Evolutionary conservation across 495 filamentous ascomycete species (phyloP), one percentile per base, ranked within the genome.

Genomic region (Aspergillus sclerotioniger): DNA sequence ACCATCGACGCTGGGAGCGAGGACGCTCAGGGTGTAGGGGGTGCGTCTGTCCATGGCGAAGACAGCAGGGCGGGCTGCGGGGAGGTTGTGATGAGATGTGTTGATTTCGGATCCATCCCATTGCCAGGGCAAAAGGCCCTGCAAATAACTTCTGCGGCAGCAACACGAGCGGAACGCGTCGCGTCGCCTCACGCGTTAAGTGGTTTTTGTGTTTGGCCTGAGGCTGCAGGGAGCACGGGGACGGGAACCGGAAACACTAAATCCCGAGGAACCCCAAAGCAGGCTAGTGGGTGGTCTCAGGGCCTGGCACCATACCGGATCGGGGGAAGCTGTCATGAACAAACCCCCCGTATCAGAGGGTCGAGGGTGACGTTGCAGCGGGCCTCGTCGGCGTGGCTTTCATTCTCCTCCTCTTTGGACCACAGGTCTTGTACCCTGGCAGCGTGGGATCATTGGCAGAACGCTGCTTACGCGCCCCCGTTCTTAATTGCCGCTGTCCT

Each of bases 41-140:
- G 90, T 91, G 76, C 89, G 89, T 70, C 87, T 83, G 80, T 99
- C 95, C 90, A 98, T 96, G 49, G 43, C 64, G 69, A 54, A 60
- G 66, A 57, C 61, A 49, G 67, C 58, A 64, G 54, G 47, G 53
- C 55, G 46, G 61, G 54, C 58, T 66, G 63, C 64, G 43, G 51
- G 54, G 53, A 16, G 51, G 52, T 35, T 63, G 51, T 50, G 62
- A 61, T 53, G 61, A 56, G 62, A 62, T 62, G 61, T 58, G 58
- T 61, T 57, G 61, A 62, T 50, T 52, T 56, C 41, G 31, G 32
- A 41, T 47, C 28, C 41, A 51, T 39, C 35, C 41, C 51, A 41
- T 51, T 51, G 56, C 50, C 50, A 57, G 57, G 57, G 62, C 61
- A 47, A 58, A 60, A 53, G 56, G 54, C 41, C 60, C 55, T 58